These are phyloP conservation scores for Penicillium fimorum DNA, from an alignment of 495 filamentous ascomycete genomes.

Conservation along the genomic window DNA sequence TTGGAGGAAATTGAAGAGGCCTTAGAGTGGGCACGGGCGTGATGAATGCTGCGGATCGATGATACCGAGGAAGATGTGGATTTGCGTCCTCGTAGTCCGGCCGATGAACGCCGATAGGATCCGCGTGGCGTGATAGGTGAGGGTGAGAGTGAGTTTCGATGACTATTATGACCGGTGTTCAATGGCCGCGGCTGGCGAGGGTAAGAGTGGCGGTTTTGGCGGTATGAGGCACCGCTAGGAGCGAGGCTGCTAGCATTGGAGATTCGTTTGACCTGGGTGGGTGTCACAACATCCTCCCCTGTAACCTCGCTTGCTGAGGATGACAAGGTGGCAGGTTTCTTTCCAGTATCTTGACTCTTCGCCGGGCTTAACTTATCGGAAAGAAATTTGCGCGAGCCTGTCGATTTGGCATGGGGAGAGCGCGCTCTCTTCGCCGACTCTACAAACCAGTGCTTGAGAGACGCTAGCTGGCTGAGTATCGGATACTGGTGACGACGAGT, in stretches of 20 bases:
- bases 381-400: constrained; percentile 40
- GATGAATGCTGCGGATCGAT: constrained; percentile 87
- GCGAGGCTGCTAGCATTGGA: constrained; percentile 48
- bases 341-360: constrained; percentile 40
- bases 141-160: constrained; percentile 85
- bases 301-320: constrained; percentile 24
- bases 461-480: constrained; percentile 74
- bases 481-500: constrained; percentile 64
- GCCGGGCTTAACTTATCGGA: constrained; percentile 44
- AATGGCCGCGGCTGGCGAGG: constrained; percentile 51
- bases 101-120: constrained; percentile 71
- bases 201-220: constrained; percentile 46
- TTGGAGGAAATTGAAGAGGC: constrained; percentile 90
- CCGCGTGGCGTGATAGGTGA: constrained; percentile 84
- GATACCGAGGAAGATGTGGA: constrained; percentile 96
- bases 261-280: constrained; percentile 45
- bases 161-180: constrained; percentile 52
- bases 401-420: constrained; percentile 53
- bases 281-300: constrained; percentile 32
- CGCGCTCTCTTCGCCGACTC: constrained; percentile 72
- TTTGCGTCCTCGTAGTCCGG: constrained; percentile 83
- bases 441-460: constrained; percentile 85
- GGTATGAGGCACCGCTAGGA: constrained; percentile 48
- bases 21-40: constrained; percentile 83
- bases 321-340: constrained; percentile 24